Conservation (phyloP, 176 grass and related monocot genomes). For the Eremochloa ophiuroides region DNA sequence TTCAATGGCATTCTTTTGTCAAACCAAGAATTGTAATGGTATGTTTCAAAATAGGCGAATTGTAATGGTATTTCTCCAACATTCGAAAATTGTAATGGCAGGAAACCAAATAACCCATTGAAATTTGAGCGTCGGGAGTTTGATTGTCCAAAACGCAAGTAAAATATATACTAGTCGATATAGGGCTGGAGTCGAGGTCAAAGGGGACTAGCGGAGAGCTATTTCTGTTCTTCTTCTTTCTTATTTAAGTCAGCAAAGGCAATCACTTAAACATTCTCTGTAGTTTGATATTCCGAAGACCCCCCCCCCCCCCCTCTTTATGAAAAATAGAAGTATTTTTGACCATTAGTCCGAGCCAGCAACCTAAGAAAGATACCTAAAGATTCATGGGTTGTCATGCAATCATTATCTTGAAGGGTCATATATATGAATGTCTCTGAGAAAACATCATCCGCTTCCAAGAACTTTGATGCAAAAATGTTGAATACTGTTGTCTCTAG, state of each 20-base stretch:
- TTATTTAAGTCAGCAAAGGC: neutral
- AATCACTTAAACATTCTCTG: neutral
- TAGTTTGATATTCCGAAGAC: neutral
- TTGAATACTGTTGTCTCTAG: neutral
- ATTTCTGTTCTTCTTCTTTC: neutral
- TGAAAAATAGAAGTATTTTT: too few species aligned
- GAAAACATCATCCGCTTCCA: neutral
- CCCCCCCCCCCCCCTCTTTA: too few species aligned
- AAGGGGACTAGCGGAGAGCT: neutral
- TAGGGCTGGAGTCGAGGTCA: neutral
- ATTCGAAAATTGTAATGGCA: too few species aligned
- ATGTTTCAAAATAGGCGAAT: too few species aligned
- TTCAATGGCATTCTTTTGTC: too few species aligned
- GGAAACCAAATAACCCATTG: too few species aligned
- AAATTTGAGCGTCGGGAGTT: neutral
- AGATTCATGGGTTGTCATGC: too few species aligned
- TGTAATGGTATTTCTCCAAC: too few species aligned
- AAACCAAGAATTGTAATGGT: too few species aligned
- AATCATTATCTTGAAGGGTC: too few species aligned
- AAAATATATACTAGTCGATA: neutral
- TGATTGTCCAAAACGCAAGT: neutral
- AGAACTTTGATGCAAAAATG: neutral
- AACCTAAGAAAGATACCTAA: neutral
- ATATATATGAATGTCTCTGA: neutral
- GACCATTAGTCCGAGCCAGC: neutral